Evolutionary conservation across 257 asterid genomes (phyloP).

Genomic region (Paraleonurus japonicus): DNA sequence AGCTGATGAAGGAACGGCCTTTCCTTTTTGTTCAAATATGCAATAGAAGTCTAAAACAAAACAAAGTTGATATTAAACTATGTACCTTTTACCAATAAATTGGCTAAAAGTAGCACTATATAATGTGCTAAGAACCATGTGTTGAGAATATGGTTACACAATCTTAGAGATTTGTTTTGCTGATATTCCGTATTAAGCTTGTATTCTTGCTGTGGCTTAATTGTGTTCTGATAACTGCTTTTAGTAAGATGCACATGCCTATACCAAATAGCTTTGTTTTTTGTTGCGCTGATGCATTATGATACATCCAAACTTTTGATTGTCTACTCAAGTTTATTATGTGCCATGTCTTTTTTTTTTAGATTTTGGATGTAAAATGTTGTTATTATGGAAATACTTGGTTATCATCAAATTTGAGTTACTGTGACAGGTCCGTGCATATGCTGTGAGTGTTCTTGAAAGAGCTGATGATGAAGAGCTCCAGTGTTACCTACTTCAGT

Average conservation of each 20-base stretch:
- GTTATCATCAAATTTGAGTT: conserved; percentile 18
- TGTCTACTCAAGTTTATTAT: neutral
- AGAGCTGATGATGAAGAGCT: conserved; percentile 99
- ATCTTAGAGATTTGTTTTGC: neutral
- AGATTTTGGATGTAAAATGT: neutral
- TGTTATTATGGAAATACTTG: neutral
- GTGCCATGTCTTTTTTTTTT: neutral
- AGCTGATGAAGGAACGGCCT: neutral
- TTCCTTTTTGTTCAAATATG: neutral
- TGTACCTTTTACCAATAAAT: conserved; percentile 5
- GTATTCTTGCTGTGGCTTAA: conserved; percentile 1
- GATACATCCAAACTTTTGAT: neutral
- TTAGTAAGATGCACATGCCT: neutral
- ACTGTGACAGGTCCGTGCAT: conserved; percentile 77
- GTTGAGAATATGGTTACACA: conserved; percentile 10
- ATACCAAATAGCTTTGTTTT: neutral
- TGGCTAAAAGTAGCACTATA: neutral
- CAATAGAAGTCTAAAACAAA: neutral
- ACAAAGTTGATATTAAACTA: neutral
- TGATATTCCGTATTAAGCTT: neutral
- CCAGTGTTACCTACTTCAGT: conserved; percentile 95
- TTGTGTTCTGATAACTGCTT: conserved; percentile 2
- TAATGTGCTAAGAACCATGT: conserved; percentile 3
- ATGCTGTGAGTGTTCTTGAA: conserved; percentile 93
- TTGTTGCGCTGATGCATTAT: neutral